These are phyloP conservation scores for Calycina herbarum DNA, from an alignment of 2,329 filamentous ascomycete genomes.

Conservation along the genomic window DNA sequence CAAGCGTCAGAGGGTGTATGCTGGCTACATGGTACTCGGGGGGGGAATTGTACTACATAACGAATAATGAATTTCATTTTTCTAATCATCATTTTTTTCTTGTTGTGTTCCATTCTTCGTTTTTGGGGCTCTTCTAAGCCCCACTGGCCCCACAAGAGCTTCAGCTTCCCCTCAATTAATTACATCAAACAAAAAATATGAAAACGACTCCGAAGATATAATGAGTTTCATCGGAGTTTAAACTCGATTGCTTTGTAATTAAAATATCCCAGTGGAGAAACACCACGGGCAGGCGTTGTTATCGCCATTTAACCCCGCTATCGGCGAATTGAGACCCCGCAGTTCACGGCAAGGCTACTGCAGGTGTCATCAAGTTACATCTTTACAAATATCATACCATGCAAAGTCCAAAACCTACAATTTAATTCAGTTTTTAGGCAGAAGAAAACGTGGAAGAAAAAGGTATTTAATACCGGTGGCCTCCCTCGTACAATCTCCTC, in stretches of 20 bases:
- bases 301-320: constrained; percentile 6
- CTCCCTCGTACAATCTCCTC: background rate
- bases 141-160: background rate
- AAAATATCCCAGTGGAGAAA: too few species aligned
- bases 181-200: background rate
- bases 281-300: background rate
- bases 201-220: background rate
- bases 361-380: too few species aligned
- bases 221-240: background rate
- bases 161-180: background rate
- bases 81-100: background rate
- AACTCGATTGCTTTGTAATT: background rate
- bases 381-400: too few species aligned
- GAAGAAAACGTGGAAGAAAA: too few species aligned
- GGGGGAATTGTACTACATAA: background rate
- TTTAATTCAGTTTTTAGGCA: too few species aligned
- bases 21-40: background rate
- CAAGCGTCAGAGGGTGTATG: background rate
- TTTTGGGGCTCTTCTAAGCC: background rate
- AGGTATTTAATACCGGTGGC: background rate
- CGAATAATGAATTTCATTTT: background rate
- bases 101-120: background rate
- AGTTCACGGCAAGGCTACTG: too few species aligned
- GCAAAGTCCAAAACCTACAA: too few species aligned
- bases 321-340: background rate